phyloP scores from a whole-genome alignment of 768 basidiomycete genomes.

The Rhizopogon sp. region DNA sequence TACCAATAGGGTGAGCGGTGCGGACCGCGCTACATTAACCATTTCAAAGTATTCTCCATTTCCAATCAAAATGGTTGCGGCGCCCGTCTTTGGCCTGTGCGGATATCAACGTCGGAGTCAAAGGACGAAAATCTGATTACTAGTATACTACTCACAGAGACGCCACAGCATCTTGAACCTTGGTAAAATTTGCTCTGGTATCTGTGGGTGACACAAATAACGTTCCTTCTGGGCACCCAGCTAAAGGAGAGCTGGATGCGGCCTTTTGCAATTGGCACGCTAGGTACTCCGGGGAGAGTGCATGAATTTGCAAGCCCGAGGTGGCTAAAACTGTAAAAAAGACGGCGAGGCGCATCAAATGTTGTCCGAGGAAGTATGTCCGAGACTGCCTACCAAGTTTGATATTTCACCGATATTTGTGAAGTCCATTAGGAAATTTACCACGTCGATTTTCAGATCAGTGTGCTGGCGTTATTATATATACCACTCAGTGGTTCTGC shows the following conservation, averaged over 20 bases:
- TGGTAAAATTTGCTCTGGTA: conserved; percentile 38
- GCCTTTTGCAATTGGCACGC: conserved; percentile 51
- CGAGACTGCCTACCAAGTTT: neutral
- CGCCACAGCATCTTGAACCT: conserved; percentile 49
- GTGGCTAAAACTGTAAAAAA: conserved; percentile 3
- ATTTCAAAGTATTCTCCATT: conserved; percentile 57
- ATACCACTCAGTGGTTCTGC: no score
- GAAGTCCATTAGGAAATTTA: neutral
- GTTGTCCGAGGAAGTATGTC: no score
- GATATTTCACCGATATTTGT: neutral
- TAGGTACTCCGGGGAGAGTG: conserved; percentile 43
- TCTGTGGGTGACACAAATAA: conserved; percentile 54
- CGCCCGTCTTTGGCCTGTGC: conserved; percentile 36
- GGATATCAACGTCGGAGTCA: neutral
- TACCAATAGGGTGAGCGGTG: conserved; percentile 54
- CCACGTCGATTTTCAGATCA: neutral
- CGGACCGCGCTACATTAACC: conserved; percentile 49
- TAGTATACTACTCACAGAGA: conserved; percentile 53
- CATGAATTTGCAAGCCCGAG: conserved; percentile 5
- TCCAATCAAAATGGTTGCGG: conserved; percentile 48
- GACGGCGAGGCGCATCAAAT: neutral
- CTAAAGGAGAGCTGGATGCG: conserved; percentile 33
- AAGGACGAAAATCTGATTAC: neutral
- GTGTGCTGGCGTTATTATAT: no score
- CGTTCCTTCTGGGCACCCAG: conserved; percentile 53